A percentile compares a stretch with the other conserved stretches of the same genome.
phyloP scores from a whole-genome alignment of 768 basidiomycete genomes.

The Tylopilus vinaceipallidus region DNA sequence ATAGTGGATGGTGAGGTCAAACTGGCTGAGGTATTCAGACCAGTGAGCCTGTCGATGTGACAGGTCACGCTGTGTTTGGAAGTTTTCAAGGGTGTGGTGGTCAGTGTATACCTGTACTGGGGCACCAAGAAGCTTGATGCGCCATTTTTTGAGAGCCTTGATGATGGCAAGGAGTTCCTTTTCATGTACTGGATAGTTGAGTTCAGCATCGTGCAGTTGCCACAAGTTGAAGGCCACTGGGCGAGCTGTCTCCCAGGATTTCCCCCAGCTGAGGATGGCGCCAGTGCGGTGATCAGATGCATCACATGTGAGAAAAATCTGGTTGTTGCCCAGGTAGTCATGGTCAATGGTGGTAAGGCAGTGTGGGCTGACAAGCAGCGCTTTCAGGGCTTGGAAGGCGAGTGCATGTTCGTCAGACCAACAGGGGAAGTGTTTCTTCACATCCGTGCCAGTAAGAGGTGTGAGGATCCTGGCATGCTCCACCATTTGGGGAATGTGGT shows the following conservation, averaged over 20 bases:
- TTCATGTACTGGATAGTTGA: conserved; percentile 33
- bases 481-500: not conserved
- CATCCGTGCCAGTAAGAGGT: not conserved
- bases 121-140: not conserved
- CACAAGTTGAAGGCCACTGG: not conserved
- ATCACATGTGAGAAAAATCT: not conserved
- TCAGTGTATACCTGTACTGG: conserved; percentile 24
- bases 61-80: conserved; percentile 32
- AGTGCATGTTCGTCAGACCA: not conserved
- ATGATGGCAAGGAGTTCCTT: conserved; percentile 28
- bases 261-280: not conserved
- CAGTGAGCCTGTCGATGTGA: conserved; percentile 36
- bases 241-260: not conserved
- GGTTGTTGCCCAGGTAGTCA: not conserved
- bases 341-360: not conserved
- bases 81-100: conserved; percentile 26
- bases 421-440: not conserved
- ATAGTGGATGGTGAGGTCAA: conserved; percentile 34
- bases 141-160: not conserved
- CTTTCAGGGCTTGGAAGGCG: not conserved
- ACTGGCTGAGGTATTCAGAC: conserved; percentile 39
- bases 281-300: not conserved
- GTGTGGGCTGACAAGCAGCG: not conserved
- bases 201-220: not conserved
- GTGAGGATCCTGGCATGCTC: not conserved